A percentile compares a stretch with the other conserved stretches of the same genome.
phyloP scores from a whole-genome alignment of 441 rosid genomes.

The Croton laevigatus region DNA sequence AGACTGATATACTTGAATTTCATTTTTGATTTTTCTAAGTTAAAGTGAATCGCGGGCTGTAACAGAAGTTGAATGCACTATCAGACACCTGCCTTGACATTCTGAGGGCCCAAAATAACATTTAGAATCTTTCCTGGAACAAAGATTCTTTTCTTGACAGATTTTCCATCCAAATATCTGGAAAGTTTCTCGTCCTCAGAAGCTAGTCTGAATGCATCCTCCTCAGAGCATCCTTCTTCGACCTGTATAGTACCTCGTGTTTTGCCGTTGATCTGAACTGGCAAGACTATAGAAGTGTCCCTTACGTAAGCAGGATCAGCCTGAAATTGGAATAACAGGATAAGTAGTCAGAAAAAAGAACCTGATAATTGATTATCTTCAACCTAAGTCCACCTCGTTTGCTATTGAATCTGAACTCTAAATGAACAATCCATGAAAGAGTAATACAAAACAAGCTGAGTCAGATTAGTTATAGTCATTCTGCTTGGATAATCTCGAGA shows the following conservation, averaged over 20 bases:
- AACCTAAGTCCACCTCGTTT: not conserved
- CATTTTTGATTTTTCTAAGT: not conserved
- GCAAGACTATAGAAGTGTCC: conserved; percentile 59
- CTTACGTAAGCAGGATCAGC: conserved; percentile 64
- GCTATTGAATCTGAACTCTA: not conserved
- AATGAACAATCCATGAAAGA: not conserved
- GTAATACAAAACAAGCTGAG: not conserved
- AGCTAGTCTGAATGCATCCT: conserved; percentile 69
- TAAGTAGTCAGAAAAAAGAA: not conserved
- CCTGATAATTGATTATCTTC: not conserved
- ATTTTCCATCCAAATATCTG: conserved; percentile 59
- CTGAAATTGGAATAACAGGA: conserved; percentile 36
- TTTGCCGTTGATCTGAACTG: conserved; percentile 96
- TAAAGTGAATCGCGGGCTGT: not conserved
- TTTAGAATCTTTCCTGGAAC: conserved; percentile 91
- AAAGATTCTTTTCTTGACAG: conserved; percentile 69
- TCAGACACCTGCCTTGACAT: conserved; percentile 42
- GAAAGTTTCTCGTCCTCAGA: conserved; percentile 57
- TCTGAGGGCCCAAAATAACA: conserved; percentile 61
- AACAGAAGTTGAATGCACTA: conserved; percentile 6
- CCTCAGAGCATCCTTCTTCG: conserved; percentile 84
- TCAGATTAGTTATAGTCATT: not conserved
- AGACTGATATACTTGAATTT: too few relatives aligned
- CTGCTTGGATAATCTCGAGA: too few relatives aligned
- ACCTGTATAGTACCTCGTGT: conserved; percentile 86